These are phyloP conservation scores for Alternaria consortialis DNA, from an alignment of 2,329 filamentous ascomycete species.

Conservation along the genomic window DNA sequence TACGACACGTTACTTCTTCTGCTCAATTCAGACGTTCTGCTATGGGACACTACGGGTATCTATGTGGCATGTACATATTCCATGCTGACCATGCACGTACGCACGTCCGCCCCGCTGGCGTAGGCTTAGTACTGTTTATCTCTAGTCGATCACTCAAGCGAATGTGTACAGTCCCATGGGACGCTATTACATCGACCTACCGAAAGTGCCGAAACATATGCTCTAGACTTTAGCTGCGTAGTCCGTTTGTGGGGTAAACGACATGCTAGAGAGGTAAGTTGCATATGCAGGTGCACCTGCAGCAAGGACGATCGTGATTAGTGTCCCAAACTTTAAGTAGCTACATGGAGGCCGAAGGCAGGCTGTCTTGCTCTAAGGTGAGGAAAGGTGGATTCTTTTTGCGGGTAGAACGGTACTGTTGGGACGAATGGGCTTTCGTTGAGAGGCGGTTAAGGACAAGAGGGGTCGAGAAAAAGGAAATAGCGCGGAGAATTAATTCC, in stretches of 20 bases:
- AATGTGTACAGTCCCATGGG: neutral
- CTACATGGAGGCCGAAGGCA: neutral
- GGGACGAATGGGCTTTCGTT: neutral
- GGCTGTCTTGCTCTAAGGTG: neutral
- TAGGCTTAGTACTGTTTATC: neutral
- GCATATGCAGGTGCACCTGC: conserved; percentile 4
- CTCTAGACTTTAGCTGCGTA: conserved; percentile 4
- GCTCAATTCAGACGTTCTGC: neutral
- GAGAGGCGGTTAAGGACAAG: neutral
- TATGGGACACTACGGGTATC: conserved; percentile 1
- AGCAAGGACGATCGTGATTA: conserved; percentile 1
- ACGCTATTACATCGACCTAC: neutral
- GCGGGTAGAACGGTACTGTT: neutral
- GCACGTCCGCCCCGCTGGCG: neutral
- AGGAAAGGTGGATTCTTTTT: neutral
- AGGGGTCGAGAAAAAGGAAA: neutral
- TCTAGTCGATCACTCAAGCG: neutral
- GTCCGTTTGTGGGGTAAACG: conserved; percentile 1
- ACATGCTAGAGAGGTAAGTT: neutral
- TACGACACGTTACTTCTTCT: neutral
- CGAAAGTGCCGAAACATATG: neutral
- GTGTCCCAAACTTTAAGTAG: neutral
- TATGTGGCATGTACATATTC: neutral
- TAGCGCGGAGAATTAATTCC: neutral
- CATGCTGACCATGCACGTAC: neutral